Evolutionary conservation across 805 yeast species (phyloP), one percentile per base, ranked within the genome.

Genomic region (Metschnikowia dekortorum): DNA sequence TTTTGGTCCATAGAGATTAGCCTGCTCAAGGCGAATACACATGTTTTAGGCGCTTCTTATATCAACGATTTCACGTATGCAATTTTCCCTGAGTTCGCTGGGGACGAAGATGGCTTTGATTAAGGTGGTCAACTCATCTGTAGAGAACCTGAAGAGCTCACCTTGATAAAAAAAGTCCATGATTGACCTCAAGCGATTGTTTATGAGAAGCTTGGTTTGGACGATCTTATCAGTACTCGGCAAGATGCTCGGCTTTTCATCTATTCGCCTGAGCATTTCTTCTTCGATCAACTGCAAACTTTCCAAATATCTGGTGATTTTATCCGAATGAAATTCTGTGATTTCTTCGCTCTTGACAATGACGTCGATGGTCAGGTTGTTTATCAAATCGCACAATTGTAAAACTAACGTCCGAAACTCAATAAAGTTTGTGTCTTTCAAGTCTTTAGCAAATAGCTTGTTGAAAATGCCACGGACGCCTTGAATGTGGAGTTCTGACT

Each of bases 81-180:
- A 73, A 40, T 61, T 62, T 37, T 68, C 72, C 48, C 84, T 65
- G 47, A 71, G 59, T 8, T 74, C 73, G 57, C 82, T 76, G 85
- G 70, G 53, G 52, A 58, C 16, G 56, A 79, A 80, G 44, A 78
- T 65, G 39, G 75, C 68, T 49, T 70, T 58, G 5, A 80, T 64
- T 48, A 80, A 58, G 9, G 58, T 48, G 7, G 73, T 64, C 49
- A 80, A 59, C 55, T 80, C 85, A 10, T 65, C 63, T 0, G 83
- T 79, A 26, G 69, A 68, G 39, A 78, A 64, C 49, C 78, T 82
- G 53, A 67, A 79, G 43, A 77, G 70, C 35, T 73, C 78, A 5
- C 83, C 84, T 54, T 77, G 76, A 61, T 77, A 78, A 55, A 80
- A 80, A 44, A 67, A 57, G 14, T 70, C 77, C 65, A 79, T 68